Evolutionary conservation across 1,284 basidiomycete species (phyloP).

Genomic region (Irpex sp.): DNA sequence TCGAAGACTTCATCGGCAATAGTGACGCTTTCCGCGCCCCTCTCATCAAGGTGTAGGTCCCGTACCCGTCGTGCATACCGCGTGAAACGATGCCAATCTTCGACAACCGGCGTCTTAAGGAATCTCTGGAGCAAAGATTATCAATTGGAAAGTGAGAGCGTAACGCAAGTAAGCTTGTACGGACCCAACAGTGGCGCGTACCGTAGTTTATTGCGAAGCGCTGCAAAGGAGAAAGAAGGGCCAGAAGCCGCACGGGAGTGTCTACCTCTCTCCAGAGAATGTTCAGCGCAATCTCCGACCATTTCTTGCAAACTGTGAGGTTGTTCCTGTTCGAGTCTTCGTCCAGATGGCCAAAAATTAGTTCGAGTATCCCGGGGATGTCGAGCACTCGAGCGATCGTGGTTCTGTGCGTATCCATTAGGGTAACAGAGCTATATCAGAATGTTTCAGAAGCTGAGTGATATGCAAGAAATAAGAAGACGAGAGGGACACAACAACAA

Average conservation of each 20-base stretch:
- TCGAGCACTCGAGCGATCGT: constrained; percentile 19
- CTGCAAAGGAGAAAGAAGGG: constrained; percentile 33
- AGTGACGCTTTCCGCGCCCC: neutral
- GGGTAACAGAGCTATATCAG: too few species aligned
- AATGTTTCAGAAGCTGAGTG: too few species aligned
- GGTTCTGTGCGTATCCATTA: neutral
- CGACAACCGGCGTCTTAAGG: constrained; percentile 27
- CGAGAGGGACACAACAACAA: too few species aligned
- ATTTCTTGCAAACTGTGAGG: constrained; percentile 25
- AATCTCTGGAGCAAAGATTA: too few species aligned
- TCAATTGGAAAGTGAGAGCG: too few species aligned
- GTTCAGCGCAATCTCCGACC: constrained; percentile 28
- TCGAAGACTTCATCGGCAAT: constrained; percentile 36
- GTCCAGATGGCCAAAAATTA: constrained; percentile 24
- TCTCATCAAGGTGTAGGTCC: constrained; percentile 17
- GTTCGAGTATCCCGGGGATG: constrained; percentile 29
- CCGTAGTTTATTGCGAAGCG: neutral
- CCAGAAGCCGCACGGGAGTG: constrained; percentile 40
- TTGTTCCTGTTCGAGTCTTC: constrained; percentile 16
- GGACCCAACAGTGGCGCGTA: neutral
- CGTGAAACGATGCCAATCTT: constrained; percentile 55
- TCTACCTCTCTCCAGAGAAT: constrained; percentile 24
- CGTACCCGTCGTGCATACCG: constrained; percentile 54
- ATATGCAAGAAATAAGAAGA: too few species aligned
- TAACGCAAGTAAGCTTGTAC: too few species aligned